phyloP scores from a whole-genome alignment of 1,284 basidiomycete genomes.

The Prillingera fragicola region DNA sequence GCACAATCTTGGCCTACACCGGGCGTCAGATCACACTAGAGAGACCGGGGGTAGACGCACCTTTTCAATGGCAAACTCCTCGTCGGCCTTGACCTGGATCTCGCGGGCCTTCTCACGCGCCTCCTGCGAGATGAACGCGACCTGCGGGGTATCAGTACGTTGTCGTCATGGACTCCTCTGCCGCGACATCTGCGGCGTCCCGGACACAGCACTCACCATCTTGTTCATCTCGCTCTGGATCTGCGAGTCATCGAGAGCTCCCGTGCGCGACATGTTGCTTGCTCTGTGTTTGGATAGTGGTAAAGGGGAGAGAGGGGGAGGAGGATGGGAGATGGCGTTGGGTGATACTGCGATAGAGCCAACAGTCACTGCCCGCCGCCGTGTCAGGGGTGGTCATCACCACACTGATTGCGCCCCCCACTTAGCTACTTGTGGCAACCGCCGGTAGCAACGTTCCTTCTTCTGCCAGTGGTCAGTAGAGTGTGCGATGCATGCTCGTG shows the following conservation, averaged over 20 bases:
- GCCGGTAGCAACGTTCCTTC: too few relatives aligned
- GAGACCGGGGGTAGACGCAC: slow-evolving; percentile 47
- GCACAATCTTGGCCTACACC: slow-evolving; percentile 81
- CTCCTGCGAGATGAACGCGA: slow-evolving; percentile 94
- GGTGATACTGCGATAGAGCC: too few relatives aligned
- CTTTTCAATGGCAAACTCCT: slow-evolving; percentile 97
- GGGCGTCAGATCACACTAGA: background rate
- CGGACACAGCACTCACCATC: slow-evolving; percentile 60
- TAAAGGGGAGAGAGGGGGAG: slow-evolving; percentile 27
- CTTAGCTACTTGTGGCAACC: too few relatives aligned
- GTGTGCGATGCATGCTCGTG: too few relatives aligned
- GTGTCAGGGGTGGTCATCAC: too few relatives aligned
- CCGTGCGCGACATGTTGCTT: slow-evolving; percentile 45
- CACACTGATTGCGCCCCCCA: too few relatives aligned
- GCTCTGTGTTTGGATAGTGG: background rate
- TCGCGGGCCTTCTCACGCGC: slow-evolving; percentile 94
- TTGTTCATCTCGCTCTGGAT: slow-evolving; percentile 97
- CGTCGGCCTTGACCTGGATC: slow-evolving; percentile 91
- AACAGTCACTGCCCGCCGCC: too few relatives aligned
- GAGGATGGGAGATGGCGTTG: too few relatives aligned
- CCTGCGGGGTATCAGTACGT: slow-evolving; percentile 52
- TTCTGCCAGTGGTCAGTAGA: too few relatives aligned
- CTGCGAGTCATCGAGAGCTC: slow-evolving; percentile 88
- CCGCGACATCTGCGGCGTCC: slow-evolving; percentile 8
- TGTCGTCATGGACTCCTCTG: slow-evolving; percentile 2